These are phyloP conservation scores for Fusarium temperatum DNA, from an alignment of 2,329 filamentous ascomycete genomes.

Conservation along the genomic window DNA sequence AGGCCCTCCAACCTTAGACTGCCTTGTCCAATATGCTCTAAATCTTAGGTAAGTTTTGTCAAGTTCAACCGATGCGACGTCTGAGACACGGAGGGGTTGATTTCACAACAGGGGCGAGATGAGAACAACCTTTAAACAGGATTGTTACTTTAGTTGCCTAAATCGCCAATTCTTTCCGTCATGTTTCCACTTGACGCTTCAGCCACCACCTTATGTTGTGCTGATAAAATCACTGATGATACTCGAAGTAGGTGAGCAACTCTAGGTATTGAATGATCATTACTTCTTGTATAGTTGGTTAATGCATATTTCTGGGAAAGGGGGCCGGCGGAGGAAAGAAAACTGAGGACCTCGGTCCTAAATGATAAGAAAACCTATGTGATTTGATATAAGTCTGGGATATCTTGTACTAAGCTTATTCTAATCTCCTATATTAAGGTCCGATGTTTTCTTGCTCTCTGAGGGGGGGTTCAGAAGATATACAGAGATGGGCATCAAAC, in stretches of 20 bases:
- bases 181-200: neutral
- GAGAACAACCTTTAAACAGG: neutral
- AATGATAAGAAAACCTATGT: neutral
- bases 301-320: too few relatives aligned
- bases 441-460: neutral
- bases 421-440: fast-evolving
- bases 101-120: too few relatives aligned
- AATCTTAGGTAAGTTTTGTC: neutral
- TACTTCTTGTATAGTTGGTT: neutral
- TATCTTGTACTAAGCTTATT: neutral
- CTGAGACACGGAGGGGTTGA: neutral
- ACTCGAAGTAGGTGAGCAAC: neutral
- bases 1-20: neutral
- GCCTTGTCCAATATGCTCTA: neutral
- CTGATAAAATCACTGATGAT: neutral
- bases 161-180: too few relatives aligned
- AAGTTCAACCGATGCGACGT: neutral
- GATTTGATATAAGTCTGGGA: neutral
- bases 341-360: neutral
- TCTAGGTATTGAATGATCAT: neutral
- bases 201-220: neutral
- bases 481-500: neutral
- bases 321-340: neutral
- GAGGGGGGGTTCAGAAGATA: too few relatives aligned
- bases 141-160: neutral